These are phyloP conservation scores for Nicotiana rustica DNA, from an alignment of 305 asterid species.

Conservation along the genomic window DNA sequence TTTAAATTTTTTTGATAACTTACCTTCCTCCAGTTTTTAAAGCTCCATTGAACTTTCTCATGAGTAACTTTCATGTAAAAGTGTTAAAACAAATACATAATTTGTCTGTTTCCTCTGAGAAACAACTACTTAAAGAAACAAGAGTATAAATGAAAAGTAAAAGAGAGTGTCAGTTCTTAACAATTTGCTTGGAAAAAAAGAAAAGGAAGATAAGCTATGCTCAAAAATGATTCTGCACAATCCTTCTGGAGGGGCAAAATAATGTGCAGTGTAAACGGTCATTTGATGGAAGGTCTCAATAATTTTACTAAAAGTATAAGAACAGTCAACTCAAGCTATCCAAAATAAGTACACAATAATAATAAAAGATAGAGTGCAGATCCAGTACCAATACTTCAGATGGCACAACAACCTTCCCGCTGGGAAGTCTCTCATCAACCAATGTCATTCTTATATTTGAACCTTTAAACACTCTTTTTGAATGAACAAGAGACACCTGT, in stretches of 20 bases:
- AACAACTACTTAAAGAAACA: neutral
- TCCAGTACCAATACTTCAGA: slow-evolving; percentile 77
- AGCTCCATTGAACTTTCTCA: neutral
- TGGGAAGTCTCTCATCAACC: slow-evolving; percentile 60
- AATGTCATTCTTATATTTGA: slow-evolving; percentile 62
- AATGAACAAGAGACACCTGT: slow-evolving; percentile 51
- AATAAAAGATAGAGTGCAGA: slow-evolving; percentile 30
- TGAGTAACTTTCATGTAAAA: slow-evolving; percentile 7
- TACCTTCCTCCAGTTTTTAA: neutral
- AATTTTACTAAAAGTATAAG: neutral
- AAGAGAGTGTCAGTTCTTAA: neutral
- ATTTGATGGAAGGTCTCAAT: neutral
- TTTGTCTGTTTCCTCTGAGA: neutral
- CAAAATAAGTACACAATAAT: neutral
- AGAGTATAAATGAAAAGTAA: neutral
- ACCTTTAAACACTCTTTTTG: slow-evolving; percentile 47
- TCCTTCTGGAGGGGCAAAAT: neutral
- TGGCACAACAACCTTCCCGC: slow-evolving; percentile 53
- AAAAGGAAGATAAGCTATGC: neutral
- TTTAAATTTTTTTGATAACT: neutral
- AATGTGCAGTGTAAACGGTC: slow-evolving; percentile 19
- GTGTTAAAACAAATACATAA: neutral
- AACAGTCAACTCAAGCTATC: neutral
- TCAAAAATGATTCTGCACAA: neutral
- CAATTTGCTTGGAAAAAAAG: neutral